Percentiles rank a stretch among this genome's conserved stretches.
Evolutionary conservation across 1,284 basidiomycete genomes (phyloP).

Genomic region (Violaceomyces palustris): DNA sequence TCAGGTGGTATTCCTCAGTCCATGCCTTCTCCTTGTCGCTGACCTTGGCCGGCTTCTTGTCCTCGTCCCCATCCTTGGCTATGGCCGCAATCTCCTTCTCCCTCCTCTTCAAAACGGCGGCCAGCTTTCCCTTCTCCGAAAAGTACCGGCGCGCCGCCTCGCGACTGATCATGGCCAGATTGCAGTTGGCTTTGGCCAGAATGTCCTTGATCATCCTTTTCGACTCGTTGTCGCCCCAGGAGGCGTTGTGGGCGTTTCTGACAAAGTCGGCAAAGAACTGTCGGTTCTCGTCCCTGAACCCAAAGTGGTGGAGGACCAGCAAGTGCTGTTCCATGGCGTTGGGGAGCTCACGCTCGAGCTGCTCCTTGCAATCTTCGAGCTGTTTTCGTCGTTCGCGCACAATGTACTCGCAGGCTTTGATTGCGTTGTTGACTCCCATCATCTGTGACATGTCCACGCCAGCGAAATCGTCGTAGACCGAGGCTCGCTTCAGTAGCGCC

Average conservation of each 20-base stretch:
- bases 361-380: conserved; percentile 70
- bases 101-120: conserved; percentile 20
- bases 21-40: conserved; percentile 20
- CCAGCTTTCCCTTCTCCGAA: conserved; percentile 8
- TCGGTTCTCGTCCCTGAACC: conserved; percentile 64
- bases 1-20: conserved; percentile 27
- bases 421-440: conserved; percentile 56
- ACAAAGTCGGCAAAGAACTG: conserved; percentile 69
- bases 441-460: conserved; percentile 23
- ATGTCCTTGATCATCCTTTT: conserved; percentile 62
- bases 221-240: conserved; percentile 66
- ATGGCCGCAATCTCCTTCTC: conserved; percentile 18
- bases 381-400: conserved; percentile 74
- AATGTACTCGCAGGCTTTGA: conserved; percentile 87
- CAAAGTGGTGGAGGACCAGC: conserved; percentile 63
- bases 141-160: conserved; percentile 12
- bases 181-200: conserved; percentile 59
- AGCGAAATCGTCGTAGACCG: conserved; percentile 31
- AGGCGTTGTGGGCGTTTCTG: conserved; percentile 61
- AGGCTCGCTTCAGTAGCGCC: conserved; percentile 53
- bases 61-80: conserved; percentile 19
- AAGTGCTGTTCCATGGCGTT: conserved; percentile 59
- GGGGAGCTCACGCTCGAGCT: conserved; percentile 64
- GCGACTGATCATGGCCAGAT: conserved; percentile 8
- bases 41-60: conserved; percentile 10